These are phyloP conservation scores for Guadua angustifolia DNA, from an alignment of 176 grass and related monocot species.

Conservation along the genomic window DNA sequence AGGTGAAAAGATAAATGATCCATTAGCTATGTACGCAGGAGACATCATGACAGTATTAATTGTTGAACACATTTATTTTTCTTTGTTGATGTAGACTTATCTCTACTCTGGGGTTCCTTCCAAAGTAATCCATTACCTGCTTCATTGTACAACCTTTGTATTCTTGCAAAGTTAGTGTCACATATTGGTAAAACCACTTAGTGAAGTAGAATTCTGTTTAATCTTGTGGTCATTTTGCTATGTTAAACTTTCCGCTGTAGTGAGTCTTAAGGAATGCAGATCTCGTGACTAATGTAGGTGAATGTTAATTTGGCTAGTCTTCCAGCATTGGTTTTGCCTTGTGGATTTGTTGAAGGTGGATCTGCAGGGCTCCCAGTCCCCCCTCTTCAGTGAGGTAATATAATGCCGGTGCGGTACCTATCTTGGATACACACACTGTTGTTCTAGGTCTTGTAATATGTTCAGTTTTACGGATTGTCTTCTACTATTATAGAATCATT, in stretches of 20 bases:
- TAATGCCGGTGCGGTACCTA: background rate
- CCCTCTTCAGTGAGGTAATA: conserved; percentile 75
- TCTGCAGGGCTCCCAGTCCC: conserved; percentile 71
- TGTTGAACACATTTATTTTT: background rate
- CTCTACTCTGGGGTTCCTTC: background rate
- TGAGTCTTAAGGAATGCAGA: background rate
- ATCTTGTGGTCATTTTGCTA: background rate
- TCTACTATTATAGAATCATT: background rate
- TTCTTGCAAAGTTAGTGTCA: background rate
- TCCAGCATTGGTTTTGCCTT: conserved; percentile 85
- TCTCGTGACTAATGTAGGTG: conserved; percentile 56
- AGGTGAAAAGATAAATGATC: conserved; percentile 97
- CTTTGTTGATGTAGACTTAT: conserved; percentile 23
- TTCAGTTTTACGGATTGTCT: background rate
- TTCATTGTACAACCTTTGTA: background rate
- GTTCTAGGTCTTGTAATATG: background rate
- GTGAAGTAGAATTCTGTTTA: background rate
- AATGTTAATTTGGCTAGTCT: conserved; percentile 94
- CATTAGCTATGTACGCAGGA: conserved; percentile 93
- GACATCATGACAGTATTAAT: conserved; percentile 94
- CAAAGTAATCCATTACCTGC: background rate
- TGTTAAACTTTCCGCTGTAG: background rate
- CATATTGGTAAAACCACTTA: background rate
- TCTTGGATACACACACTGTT: background rate
- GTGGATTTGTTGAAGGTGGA: conserved; percentile 87